Percentiles rank a stretch among this genome's conserved stretches.
These are phyloP conservation scores for Torulaspora pretoriensis DNA, from an alignment of 1,139 yeast genomes.

Conservation along the genomic window DNA sequence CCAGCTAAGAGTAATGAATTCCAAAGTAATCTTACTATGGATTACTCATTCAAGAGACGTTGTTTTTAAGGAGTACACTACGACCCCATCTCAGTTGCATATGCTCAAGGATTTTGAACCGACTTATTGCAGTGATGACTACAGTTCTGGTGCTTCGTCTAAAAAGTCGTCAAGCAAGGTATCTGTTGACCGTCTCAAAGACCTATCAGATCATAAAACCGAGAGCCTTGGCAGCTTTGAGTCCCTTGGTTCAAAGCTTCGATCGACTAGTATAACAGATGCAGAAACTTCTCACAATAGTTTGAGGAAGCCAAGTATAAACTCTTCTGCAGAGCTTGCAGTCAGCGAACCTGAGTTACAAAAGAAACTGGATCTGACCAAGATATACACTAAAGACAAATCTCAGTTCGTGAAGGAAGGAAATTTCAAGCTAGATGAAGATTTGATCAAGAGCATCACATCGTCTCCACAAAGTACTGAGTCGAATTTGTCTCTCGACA, in stretches of 20 bases:
- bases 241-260: slow-evolving; percentile 4
- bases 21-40: slow-evolving; percentile 68
- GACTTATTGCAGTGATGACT: slow-evolving; percentile 33
- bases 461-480: slow-evolving; percentile 22
- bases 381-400: slow-evolving; percentile 30
- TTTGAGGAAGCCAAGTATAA: slow-evolving; percentile 1
- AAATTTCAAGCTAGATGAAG: slow-evolving; percentile 31
- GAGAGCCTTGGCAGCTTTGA: not conserved
- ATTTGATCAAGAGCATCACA: slow-evolving; percentile 27
- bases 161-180: slow-evolving; percentile 24
- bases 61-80: slow-evolving; percentile 31
- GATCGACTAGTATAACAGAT: not conserved
- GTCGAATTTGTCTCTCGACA: slow-evolving; percentile 11
- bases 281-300: not conserved
- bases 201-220: slow-evolving; percentile 5
- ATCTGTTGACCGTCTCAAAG: slow-evolving; percentile 21
- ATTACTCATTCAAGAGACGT: slow-evolving; percentile 70
- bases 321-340: slow-evolving; percentile 6
- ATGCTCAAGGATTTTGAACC: slow-evolving; percentile 38
- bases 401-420: slow-evolving; percentile 31
- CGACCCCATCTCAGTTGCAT: slow-evolving; percentile 38
- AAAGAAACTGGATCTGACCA: slow-evolving; percentile 26
- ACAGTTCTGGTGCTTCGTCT: slow-evolving; percentile 29
- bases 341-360: slow-evolving; percentile 22
- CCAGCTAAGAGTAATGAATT: slow-evolving; percentile 67